Evolutionary conservation across 208 protist species (phyloP).

Genomic region (Trypanosoma platydactyli): DNA sequence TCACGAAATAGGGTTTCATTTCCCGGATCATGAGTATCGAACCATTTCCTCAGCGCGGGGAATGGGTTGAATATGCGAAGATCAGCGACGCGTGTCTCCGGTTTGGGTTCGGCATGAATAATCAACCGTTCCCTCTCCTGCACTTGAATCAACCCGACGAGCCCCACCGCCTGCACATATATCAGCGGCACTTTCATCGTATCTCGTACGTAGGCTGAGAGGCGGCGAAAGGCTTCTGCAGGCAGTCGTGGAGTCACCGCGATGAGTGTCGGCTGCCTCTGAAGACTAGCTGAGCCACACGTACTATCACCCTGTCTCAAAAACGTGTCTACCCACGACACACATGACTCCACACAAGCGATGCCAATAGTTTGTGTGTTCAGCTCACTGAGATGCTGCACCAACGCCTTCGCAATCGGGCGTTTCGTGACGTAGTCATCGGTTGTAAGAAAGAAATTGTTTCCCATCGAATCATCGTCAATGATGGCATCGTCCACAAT

Average conservation of each 20-base stretch:
- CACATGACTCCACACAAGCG: conserved; percentile 29
- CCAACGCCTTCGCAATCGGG: conserved; percentile 69
- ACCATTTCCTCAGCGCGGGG: conserved; percentile 61
- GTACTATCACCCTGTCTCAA: conserved; percentile 5
- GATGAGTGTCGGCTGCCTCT: conserved; percentile 12
- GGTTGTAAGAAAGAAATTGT: conserved; percentile 95
- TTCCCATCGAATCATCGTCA: conserved; percentile 77
- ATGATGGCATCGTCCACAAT: conserved; percentile 93
- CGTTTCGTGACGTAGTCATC: conserved; percentile 40
- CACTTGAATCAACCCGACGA: conserved; percentile 90
- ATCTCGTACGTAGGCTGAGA: conserved; percentile 10
- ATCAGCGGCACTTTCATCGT: conserved; percentile 66
- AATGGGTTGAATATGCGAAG: conserved; percentile 92
- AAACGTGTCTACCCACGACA: conserved; percentile 46
- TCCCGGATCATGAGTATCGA: conserved; percentile 53
- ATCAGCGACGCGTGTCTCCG: conserved; percentile 66
- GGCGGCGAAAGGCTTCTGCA: conserved; percentile 1
- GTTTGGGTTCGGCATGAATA: conserved; percentile 44
- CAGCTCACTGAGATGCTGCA: conserved; percentile 80
- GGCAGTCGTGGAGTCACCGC: conserved; percentile 23
- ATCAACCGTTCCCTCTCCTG: conserved; percentile 51
- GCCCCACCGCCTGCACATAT: conserved; percentile 75
- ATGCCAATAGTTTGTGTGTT: conserved; percentile 74
- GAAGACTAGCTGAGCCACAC: conserved; percentile 2
- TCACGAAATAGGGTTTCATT: conserved; percentile 47